phyloP scores from a whole-genome alignment of 2,329 filamentous ascomycete species.

The Phialemoniopsis sp. region DNA sequence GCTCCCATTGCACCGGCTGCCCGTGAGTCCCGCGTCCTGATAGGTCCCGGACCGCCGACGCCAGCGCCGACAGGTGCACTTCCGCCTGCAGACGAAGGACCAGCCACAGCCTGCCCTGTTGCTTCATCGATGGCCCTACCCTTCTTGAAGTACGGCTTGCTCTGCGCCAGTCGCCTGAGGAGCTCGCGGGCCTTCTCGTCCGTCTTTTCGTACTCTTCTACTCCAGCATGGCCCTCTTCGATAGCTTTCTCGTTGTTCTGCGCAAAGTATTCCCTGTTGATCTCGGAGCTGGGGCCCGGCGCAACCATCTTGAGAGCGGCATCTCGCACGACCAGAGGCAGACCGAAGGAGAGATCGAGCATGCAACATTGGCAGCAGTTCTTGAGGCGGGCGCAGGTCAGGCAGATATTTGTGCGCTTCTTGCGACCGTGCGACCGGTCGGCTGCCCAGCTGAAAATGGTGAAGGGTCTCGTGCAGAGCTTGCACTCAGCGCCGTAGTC shows the following conservation, averaged over 20 bases:
- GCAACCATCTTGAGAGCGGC: slow-evolving; percentile 97
- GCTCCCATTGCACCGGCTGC: slow-evolving; percentile 48
- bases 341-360: slow-evolving; percentile 92
- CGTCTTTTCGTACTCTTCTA: slow-evolving; percentile 93
- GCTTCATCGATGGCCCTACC: slow-evolving; percentile 68
- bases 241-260: slow-evolving; percentile 96
- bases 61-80: slow-evolving; percentile 51
- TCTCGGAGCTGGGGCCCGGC: slow-evolving; percentile 83
- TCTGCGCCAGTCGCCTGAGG: slow-evolving; percentile 77
- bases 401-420: slow-evolving; percentile 90
- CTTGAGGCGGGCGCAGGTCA: slow-evolving; percentile 94
- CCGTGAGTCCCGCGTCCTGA: slow-evolving; percentile 67
- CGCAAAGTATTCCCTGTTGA: slow-evolving; percentile 96
- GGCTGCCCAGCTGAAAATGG: slow-evolving; percentile 90
- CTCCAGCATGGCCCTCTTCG: slow-evolving; percentile 79
- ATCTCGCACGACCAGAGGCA: slow-evolving; percentile 92
- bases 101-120: too few relatives aligned
- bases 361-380: slow-evolving; percentile 99
- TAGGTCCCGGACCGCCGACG: slow-evolving; percentile 64
- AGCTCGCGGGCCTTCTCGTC: slow-evolving; percentile 95
- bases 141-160: slow-evolving; percentile 93
- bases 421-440: slow-evolving; percentile 84
- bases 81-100: slow-evolving; percentile 22
- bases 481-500: slow-evolving; percentile 88
- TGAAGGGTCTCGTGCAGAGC: slow-evolving; percentile 91